These are phyloP conservation scores for Polyplosphaeria fusca DNA, from an alignment of 495 filamentous ascomycete genomes.

Conservation along the genomic window DNA sequence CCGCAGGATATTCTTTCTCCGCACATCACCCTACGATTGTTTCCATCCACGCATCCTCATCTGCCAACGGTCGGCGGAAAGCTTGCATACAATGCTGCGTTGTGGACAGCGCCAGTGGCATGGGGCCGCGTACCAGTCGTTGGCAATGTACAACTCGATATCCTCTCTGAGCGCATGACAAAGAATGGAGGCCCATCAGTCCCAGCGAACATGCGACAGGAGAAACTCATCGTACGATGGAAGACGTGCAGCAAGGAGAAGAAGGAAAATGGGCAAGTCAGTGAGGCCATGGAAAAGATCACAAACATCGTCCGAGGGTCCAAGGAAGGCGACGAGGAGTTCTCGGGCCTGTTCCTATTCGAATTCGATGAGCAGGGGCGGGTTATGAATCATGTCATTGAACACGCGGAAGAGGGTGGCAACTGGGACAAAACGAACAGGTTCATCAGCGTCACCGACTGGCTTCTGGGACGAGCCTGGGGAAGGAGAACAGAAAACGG, in stretches of 20 bases:
- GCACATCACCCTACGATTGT: conserved; percentile 87
- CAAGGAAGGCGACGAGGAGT: conserved; percentile 53
- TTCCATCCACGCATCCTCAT: conserved; percentile 93
- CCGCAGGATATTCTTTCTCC: conserved; percentile 86
- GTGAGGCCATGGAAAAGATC: conserved; percentile 51
- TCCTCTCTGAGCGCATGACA: conserved; percentile 86
- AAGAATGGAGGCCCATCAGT: conserved; percentile 45
- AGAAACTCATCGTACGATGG: conserved; percentile 87
- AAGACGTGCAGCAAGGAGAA: conserved; percentile 55
- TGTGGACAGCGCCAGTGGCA: conserved; percentile 92
- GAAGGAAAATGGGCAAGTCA: conserved; percentile 41
- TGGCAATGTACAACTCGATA: conserved; percentile 81
- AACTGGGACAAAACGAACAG: conserved; percentile 67
- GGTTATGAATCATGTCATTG: conserved; percentile 83
- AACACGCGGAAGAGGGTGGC: conserved; percentile 78
- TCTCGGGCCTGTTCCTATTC: conserved; percentile 86
- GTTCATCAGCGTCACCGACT: conserved; percentile 84
- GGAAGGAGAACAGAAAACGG: conserved; percentile 45
- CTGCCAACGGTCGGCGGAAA: conserved; percentile 87
- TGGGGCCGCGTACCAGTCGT: conserved; percentile 90
- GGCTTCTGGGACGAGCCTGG: conserved; percentile 68
- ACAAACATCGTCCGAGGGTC: conserved; percentile 47
- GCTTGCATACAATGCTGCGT: conserved; percentile 83
- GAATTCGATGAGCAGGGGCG: conserved; percentile 90
- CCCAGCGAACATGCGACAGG: conserved; percentile 51